Conservation (phyloP, 1,139 yeast species). For the Geotrichum bryndzae region DNA sequence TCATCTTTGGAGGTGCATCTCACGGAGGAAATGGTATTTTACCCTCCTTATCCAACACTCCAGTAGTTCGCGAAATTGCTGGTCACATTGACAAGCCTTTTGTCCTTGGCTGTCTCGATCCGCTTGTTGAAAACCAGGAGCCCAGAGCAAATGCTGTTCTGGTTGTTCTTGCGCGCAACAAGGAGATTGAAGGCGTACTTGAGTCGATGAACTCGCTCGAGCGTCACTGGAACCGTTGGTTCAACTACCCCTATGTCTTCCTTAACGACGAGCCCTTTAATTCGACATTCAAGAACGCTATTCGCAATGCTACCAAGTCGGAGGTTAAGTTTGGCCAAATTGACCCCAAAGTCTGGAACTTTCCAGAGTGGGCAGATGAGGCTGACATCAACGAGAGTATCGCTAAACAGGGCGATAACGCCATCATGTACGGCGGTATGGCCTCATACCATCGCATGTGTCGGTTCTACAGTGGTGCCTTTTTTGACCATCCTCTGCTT, state of each 20-base stretch:
- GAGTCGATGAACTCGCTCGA: conserved; percentile 68
- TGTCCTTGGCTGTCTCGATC: conserved; percentile 33
- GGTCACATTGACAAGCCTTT: conserved; percentile 15
- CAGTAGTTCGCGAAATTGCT: conserved; percentile 15
- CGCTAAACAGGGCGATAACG: conserved; percentile 70
- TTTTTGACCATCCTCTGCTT: conserved; percentile 65
- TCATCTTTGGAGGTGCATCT: background rate
- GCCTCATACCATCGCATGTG: conserved; percentile 68
- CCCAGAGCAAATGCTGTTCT: conserved; percentile 68
- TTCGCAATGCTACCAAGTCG: conserved; percentile 48
- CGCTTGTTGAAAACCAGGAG: conserved; percentile 24
- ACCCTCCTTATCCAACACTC: conserved; percentile 11
- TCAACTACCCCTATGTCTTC: conserved; percentile 82
- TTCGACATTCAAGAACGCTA: conserved; percentile 51
- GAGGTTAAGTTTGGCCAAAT: conserved; percentile 61
- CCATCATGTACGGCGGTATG: conserved; percentile 73
- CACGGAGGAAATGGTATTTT: conserved; percentile 2
- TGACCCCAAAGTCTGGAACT: conserved; percentile 52
- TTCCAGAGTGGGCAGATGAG: conserved; percentile 39
- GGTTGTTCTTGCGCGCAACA: conserved; percentile 74
- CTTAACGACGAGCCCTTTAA: conserved; percentile 71
- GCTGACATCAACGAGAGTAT: conserved; percentile 48
- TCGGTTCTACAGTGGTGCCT: conserved; percentile 71
- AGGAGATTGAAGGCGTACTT: conserved; percentile 64
- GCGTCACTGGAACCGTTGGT: conserved; percentile 86